Evolutionary conservation across 768 basidiomycete species (phyloP), one percentile per base, ranked within the genome.

Genomic region (Boletus reticulatus): DNA sequence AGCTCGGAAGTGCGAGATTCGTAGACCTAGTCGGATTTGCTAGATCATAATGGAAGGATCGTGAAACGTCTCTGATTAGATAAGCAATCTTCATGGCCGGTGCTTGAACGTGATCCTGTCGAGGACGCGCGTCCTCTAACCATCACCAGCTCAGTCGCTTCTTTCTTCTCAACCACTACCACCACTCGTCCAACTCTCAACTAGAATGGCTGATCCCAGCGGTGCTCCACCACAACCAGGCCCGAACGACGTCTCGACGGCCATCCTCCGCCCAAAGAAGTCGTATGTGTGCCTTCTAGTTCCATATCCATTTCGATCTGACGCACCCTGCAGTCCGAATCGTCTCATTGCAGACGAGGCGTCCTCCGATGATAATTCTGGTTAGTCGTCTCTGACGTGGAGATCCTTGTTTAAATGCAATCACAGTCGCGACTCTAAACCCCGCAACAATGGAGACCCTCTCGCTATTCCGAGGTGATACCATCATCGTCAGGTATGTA

Each of bases 291-390:
- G 36, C n/a, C 31, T 20, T 52, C 58, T 43, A 43, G 27, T 59
- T 42, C 29, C 53, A 48, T 53, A 51, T 48, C 45, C 51, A 31
- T 48, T 45, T 31, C 27, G 41, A 63, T 59, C 50, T 62, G 52
- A 65, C 61, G 52, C 49, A n/a, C 61, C 17, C 54, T 59, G 5
- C 66, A 98, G 95, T 22, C 96, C 97, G 32, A 97, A 98, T 79
- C 93, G 96, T 70, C 84, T 99, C 60, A 91, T 98, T 67, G 95
- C 98, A 62, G 96, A 98, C 67, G 97, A 99, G 70, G 85, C 94
- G 36, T 81, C 87, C 16, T 80, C 88, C 36, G 97, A 99, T 73
- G 97, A 99, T 71, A 99, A 98, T 80, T 96, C 93, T 72, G 91
- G 91, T 88, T 66, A 68, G 83, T 12, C n/a, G 4, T 27, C n/a